phyloP scores from a whole-genome alignment of 2,329 filamentous ascomycete species.

The Pseudomassariella vexata region DNA sequence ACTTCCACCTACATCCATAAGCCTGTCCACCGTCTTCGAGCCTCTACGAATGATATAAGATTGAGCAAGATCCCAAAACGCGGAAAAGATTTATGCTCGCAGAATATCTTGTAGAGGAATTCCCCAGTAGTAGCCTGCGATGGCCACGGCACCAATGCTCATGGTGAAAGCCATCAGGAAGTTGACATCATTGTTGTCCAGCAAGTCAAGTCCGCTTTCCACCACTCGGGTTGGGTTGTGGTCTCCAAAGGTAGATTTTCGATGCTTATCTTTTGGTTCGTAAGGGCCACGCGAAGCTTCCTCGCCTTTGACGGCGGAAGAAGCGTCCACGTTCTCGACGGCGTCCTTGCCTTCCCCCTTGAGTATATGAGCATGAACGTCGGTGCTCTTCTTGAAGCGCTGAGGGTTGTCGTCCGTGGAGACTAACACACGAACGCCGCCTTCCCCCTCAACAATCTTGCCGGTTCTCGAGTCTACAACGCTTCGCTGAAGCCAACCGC shows the following conservation, averaged over 20 bases:
- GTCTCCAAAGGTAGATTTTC: conserved; percentile 46
- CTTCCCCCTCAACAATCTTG: conserved; percentile 83
- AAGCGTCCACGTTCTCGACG: conserved; percentile 28
- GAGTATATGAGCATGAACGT: conserved; percentile 34
- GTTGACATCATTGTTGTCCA: conserved; percentile 97
- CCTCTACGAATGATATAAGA: too few species aligned
- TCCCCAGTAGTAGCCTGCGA: conserved; percentile 56
- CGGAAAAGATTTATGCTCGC: conserved; percentile 16
- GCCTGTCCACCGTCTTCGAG: too few species aligned
- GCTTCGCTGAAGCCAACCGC: conserved; percentile 77
- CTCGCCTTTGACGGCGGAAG: conserved; percentile 29
- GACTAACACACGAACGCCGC: conserved; percentile 56
- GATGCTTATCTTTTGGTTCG: conserved; percentile 42
- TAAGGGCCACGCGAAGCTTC: conserved; percentile 35
- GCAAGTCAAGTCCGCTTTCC: conserved; percentile 63
- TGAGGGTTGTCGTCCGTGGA: conserved; percentile 24
- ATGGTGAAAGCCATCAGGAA: conserved; percentile 81
- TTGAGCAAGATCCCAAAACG: too few species aligned
- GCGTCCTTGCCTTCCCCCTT: conserved; percentile 38
- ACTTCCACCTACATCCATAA: too few species aligned
- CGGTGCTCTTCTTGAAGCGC: conserved; percentile 26
- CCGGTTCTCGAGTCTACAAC: conserved; percentile 79
- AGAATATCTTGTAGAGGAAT: conserved; percentile 42
- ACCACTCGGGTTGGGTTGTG: conserved; percentile 56
- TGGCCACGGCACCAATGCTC: conserved; percentile 70